These are phyloP conservation scores for Tolypocladium capitatum DNA, from an alignment of 2,329 filamentous ascomycete species.

Conservation along the genomic window DNA sequence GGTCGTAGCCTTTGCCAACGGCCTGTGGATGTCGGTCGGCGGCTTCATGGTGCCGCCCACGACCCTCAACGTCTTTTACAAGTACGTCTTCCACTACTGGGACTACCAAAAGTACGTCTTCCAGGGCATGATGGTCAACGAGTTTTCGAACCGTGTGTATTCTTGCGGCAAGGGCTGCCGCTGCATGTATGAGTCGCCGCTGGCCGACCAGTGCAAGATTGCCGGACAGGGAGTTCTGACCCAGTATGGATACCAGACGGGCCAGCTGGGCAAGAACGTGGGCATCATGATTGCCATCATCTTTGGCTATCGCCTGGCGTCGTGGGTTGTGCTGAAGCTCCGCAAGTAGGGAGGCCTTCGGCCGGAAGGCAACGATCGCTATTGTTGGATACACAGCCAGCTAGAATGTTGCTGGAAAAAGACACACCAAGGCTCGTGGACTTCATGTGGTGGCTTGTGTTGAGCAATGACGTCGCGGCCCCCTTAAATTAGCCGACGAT, in stretches of 20 bases:
- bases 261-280: constrained; percentile 60
- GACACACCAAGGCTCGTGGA: no score
- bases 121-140: constrained; percentile 87
- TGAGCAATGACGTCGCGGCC: background rate
- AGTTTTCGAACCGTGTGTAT: constrained; percentile 56
- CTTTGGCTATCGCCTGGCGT: constrained; percentile 39
- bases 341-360: constrained; percentile 4
- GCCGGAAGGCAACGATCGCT: no score
- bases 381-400: no score
- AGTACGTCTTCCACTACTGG: constrained; percentile 79
- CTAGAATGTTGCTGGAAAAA: no score
- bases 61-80: constrained; percentile 70
- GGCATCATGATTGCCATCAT: constrained; percentile 71
- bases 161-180: constrained; percentile 32
- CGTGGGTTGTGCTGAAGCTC: constrained; percentile 44
- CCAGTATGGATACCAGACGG: constrained; percentile 55
- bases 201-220: constrained; percentile 47
- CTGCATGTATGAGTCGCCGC: constrained; percentile 58
- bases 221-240: constrained; percentile 56
- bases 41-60: constrained; percentile 67
- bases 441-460: no score
- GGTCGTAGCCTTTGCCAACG: constrained; percentile 73
- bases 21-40: constrained; percentile 77
- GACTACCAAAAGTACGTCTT: constrained; percentile 83
- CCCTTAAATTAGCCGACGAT: background rate